Percentiles rank a stretch among this genome's conserved stretches.
Conservation (phyloP, 768 basidiomycete species). For the Terana coerulea region DNA sequence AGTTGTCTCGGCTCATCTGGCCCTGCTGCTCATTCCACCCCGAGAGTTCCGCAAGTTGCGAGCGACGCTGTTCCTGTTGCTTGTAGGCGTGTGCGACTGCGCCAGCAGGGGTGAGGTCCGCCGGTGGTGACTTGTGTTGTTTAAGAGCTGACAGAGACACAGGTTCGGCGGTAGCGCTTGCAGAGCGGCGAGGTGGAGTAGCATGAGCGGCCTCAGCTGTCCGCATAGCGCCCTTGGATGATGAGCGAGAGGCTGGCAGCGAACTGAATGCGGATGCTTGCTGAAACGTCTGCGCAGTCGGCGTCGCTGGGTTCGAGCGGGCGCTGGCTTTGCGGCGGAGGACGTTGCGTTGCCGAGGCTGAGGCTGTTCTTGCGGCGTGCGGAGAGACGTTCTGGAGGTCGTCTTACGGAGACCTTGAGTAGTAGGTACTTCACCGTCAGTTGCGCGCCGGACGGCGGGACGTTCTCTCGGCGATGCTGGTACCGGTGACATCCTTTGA, state of each 20-base stretch:
- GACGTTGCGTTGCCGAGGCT: slow-evolving; percentile 15
- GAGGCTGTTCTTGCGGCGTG: background rate
- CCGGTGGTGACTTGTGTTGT: slow-evolving; percentile 1
- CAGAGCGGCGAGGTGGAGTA: slow-evolving; percentile 5
- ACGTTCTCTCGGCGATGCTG: background rate
- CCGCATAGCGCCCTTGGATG: background rate
- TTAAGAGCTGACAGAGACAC: slow-evolving; percentile 2
- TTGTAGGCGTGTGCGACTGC: slow-evolving; percentile 47
- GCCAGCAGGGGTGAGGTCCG: slow-evolving; percentile 40
- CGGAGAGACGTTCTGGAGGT: background rate
- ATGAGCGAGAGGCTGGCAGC: slow-evolving; percentile 1
- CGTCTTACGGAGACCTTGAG: background rate
- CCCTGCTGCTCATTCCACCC: slow-evolving; percentile 13
- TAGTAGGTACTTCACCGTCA: background rate
- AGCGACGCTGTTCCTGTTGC: slow-evolving; percentile 34
- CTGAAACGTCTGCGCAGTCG: slow-evolving; percentile 13
- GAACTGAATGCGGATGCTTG: background rate
- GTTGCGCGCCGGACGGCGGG: background rate
- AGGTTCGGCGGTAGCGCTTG: slow-evolving; percentile 2
- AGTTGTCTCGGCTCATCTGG: background rate
- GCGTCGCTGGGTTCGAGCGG: slow-evolving; percentile 20
- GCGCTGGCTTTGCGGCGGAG: slow-evolving; percentile 17
- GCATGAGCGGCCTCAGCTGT: background rate
- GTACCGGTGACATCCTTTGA: background rate
- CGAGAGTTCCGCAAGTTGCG: slow-evolving; percentile 27